A percentile compares a stretch with the other conserved stretches of the same genome.
Conservation (phyloP, 257 asterid species). For the Solanum peruvianum region DNA sequence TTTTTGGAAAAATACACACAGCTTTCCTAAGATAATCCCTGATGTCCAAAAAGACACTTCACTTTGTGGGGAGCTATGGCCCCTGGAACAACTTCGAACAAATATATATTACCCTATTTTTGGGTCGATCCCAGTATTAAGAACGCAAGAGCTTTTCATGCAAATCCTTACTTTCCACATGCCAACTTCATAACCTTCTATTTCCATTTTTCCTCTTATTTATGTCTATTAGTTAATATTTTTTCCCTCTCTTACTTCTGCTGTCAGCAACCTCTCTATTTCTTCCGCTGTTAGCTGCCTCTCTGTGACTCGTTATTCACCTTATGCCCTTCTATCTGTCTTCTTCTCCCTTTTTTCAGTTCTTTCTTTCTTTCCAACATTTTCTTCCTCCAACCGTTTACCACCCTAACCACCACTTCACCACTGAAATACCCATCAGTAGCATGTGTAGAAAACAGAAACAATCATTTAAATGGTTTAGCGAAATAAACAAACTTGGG, state of each 20-base stretch:
- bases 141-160: background rate
- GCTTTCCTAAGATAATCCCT: background rate
- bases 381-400: background rate
- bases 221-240: background rate
- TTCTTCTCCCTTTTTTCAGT: background rate
- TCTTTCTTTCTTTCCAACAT: background rate
- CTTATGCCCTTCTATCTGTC: background rate
- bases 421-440: background rate
- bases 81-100: background rate
- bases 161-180: background rate
- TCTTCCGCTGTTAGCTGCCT: background rate
- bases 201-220: background rate
- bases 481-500: background rate
- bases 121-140: background rate
- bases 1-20: background rate
- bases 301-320: background rate
- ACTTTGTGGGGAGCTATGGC: background rate
- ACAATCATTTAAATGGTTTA: background rate
- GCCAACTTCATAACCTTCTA: background rate
- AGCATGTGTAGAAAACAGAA: background rate
- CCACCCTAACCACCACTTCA: background rate
- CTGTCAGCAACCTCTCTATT: background rate
- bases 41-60: background rate
- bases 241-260: background rate
- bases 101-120: background rate